Percentiles rank a stretch among this genome's conserved stretches.
Conservation (phyloP, 192 early-diverging fungal genomes). For the Jimgerdemannia flammicorona region DNA sequence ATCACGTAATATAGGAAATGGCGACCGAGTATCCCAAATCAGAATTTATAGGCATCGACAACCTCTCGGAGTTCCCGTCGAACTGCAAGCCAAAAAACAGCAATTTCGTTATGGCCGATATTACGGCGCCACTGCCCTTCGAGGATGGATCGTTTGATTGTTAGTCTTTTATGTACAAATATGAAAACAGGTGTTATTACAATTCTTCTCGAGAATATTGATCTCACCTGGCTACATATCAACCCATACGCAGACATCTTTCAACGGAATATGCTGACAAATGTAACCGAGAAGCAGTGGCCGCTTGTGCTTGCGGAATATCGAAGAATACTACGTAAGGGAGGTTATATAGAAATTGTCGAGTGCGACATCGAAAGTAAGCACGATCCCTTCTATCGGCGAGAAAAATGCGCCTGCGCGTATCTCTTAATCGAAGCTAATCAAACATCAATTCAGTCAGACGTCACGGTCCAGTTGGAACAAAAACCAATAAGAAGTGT, state of each 20-base stretch:
- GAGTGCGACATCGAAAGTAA: background rate
- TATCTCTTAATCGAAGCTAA: no score
- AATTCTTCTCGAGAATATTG: no score
- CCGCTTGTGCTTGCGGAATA: background rate
- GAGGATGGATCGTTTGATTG: conserved; percentile 44
- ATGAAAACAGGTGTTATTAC: no score
- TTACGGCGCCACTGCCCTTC: conserved; percentile 31
- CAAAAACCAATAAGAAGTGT: no score
- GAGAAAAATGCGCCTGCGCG: no score
- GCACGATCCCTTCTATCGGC: background rate
- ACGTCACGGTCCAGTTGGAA: no score
- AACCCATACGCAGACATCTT: background rate
- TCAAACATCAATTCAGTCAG: no score
- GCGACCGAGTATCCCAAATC: background rate
- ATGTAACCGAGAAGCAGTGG: background rate
- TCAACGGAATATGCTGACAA: background rate
- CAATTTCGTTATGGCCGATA: conserved; percentile 12
- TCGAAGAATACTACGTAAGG: background rate
- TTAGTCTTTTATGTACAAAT: background rate
- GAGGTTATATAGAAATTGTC: background rate
- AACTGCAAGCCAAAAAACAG: background rate
- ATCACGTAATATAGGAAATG: background rate
- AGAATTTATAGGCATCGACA: conserved; percentile 1
- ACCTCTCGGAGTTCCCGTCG: background rate
- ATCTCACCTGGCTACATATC: background rate